Base-by-base conservation (phyloP, 768 basidiomycete genomes). In the Rhodotorula paludigena region DNA sequence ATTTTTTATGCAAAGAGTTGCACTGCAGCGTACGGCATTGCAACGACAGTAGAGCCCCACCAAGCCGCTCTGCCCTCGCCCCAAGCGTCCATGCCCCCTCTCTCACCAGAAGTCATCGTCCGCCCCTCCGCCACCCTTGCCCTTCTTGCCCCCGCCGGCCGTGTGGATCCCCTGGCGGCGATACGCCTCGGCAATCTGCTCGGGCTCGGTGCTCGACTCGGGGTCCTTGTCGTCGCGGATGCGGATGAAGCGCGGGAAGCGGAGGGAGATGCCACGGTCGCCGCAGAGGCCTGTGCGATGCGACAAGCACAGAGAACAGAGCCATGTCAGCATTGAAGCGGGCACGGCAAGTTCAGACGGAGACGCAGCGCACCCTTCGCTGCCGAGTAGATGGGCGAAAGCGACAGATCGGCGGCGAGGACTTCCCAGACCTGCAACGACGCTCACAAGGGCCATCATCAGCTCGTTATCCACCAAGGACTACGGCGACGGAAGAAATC, bases 371-470 rank as follows among this genome's bases (percentile, higher is more conserved):
- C 75, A 74, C 92, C 92, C 76, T 91, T 89, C 28, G 88, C 92
- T 7, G 92, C 93, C n/a, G 89, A 89, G 76, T 97, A 97, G 59
- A 97, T 83, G 14, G 96, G 96, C 79, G 93, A 97, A 80, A 98
- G 80, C 78, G 92, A 96, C 75, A 99, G 78, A 80, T 99, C 96
- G 12, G 96, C 96, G 5, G 94, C 90, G 75, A 98, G 83, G 54
- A 99, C 93, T 80, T 99, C 96, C 94, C 96, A 98, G 5, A 57
- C 54, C 54, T 55, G 52, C 12, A n/a, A 35, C 21, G n/a, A n/a
- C 38, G n/a, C 38, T 10, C 36, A 25, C 23, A 5, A 3, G 2
- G 2, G 20, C n/a, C 36, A 6, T 38, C 33, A 53, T 20, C 23
- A 3, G 18, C 23, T 21, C 9, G 5, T 20, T 15, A 5, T 18